Base-by-base conservation (phyloP, 2,329 filamentous ascomycete species). In the Teratosphaeria gauchensis region DNA sequence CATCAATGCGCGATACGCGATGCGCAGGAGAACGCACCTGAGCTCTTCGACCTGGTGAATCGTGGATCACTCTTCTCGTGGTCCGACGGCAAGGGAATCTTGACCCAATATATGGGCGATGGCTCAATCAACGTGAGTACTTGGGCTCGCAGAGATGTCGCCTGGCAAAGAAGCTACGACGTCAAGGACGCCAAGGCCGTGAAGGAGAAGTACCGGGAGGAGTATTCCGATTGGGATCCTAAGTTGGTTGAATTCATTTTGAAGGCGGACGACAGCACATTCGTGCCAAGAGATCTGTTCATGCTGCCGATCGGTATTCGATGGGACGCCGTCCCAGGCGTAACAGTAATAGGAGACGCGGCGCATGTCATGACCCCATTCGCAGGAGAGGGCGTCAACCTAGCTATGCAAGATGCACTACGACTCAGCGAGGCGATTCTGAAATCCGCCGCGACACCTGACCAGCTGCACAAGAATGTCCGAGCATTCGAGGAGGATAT, bases 341-440 rank as follows among this genome's bases (percentile, higher is more conserved):
- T 81, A 5, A 84, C 83, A 0, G 65, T 84, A 11, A 73, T 85
- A 30, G 84, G 84, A 4, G 82, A 86, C 63, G 80, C 82, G 0
- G 83, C 83, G 5, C 82, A 86, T n/a, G 4, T 19, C 6, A 1
- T 24, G 53, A 64, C 60, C 19, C 77, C 78, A 0, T 80, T 80
- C 0, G 82, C 80, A 61, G 83, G 83, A 4, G 82, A 83, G 59
- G 83, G 83, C 1, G 82, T 85, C 30, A 85, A 86, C 64, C 72
- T 78, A 19, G 82, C 76, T 1, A 76, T 86, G 68, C 74, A 77
- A 53, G 83, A 86, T 66, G 77, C 81, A 6, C 68, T 79, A 60
- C 68, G 76, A 21, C 73, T 86, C 21, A 78, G 77, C 0, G 66
- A 72, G 32, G 73, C 74, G 7, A 78, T 83, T 60, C 65, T 74